phyloP scores from a whole-genome alignment of 495 filamentous ascomycete genomes.

The Podospora anserina region DNA sequence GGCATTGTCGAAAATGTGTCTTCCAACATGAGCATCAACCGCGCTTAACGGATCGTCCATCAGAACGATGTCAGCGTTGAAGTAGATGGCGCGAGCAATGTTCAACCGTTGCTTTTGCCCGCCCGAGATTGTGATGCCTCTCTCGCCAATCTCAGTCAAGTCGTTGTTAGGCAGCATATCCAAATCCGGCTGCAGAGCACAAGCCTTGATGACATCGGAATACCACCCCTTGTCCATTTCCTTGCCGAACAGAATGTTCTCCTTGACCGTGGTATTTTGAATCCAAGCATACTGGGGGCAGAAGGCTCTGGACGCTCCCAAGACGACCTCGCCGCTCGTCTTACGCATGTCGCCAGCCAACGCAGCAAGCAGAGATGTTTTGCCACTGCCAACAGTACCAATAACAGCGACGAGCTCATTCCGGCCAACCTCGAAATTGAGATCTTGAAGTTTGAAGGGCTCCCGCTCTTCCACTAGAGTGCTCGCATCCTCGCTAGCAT shows the following conservation, averaged over 20 bases:
- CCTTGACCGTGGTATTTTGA: slow-evolving; percentile 78
- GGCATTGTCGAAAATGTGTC: slow-evolving; percentile 93
- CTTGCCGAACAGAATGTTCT: slow-evolving; percentile 91
- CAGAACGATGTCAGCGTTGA: slow-evolving; percentile 75
- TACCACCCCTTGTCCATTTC: slow-evolving; percentile 67
- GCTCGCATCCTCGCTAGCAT: slow-evolving; percentile 48
- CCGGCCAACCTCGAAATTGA: slow-evolving; percentile 70
- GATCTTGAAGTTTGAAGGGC: slow-evolving; percentile 75
- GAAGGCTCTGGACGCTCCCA: slow-evolving; percentile 78
- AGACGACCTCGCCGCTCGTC: slow-evolving; percentile 65
- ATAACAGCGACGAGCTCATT: slow-evolving; percentile 89
- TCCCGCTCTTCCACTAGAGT: slow-evolving; percentile 56
- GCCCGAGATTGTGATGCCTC: slow-evolving; percentile 77
- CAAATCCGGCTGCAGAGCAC: slow-evolving; percentile 67
- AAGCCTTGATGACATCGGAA: slow-evolving; percentile 55
- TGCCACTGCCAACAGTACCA: slow-evolving; percentile 86
- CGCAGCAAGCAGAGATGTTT: slow-evolving; percentile 85
- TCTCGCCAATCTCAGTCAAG: slow-evolving; percentile 71
- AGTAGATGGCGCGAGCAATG: slow-evolving; percentile 82
- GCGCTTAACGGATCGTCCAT: slow-evolving; percentile 82
- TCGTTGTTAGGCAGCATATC: slow-evolving; percentile 75
- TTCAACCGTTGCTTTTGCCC: slow-evolving; percentile 83
- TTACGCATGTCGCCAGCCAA: slow-evolving; percentile 92
- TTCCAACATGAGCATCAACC: slow-evolving; percentile 83
- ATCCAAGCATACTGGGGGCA: slow-evolving; percentile 99